Evolutionary conservation across 768 basidiomycete species (phyloP).

Genomic region (Porphyrellus cyaneotinctus): DNA sequence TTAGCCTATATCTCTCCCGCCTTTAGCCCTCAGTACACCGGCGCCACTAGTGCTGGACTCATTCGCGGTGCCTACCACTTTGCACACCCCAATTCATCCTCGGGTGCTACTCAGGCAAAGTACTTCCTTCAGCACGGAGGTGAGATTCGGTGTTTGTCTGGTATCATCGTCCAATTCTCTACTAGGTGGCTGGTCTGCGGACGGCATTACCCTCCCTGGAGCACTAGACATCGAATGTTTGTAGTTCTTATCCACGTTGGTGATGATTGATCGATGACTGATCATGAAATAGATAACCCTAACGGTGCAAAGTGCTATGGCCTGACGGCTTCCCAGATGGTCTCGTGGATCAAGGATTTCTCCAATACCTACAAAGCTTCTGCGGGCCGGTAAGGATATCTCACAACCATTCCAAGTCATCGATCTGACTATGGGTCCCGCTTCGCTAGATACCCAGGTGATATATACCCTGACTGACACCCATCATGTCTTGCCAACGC

Average conservation of each 20-base stretch:
- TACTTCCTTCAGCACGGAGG: slow-evolving; percentile 59
- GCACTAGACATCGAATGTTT: slow-evolving; percentile 61
- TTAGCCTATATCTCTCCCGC: slow-evolving; percentile 23
- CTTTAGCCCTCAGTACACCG: slow-evolving; percentile 49
- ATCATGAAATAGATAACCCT: slow-evolving; percentile 42
- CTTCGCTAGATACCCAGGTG: slow-evolving; percentile 41
- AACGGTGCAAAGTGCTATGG: slow-evolving; percentile 52
- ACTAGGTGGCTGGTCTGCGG: slow-evolving; percentile 49
- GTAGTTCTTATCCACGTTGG: slow-evolving; percentile 4
- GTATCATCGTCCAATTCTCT: neutral
- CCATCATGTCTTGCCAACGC: neutral
- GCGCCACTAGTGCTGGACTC: slow-evolving; percentile 51
- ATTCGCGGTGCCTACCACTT: slow-evolving; percentile 63
- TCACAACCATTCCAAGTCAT: neutral
- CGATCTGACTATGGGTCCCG: neutral
- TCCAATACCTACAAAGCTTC: slow-evolving; percentile 51
- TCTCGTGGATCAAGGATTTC: slow-evolving; percentile 61
- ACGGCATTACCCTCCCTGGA: slow-evolving; percentile 60
- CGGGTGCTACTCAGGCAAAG: slow-evolving; percentile 55
- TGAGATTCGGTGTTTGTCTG: slow-evolving; percentile 8
- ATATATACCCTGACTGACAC: slow-evolving; percentile 2
- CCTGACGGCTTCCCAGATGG: slow-evolving; percentile 50
- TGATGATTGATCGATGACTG: neutral
- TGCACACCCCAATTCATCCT: slow-evolving; percentile 49
- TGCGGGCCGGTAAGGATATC: slow-evolving; percentile 40